Percentiles rank a stretch among this genome's conserved stretches.
Conservation (phyloP, 106 monocot species). For the Dendrobium officinale region DNA sequence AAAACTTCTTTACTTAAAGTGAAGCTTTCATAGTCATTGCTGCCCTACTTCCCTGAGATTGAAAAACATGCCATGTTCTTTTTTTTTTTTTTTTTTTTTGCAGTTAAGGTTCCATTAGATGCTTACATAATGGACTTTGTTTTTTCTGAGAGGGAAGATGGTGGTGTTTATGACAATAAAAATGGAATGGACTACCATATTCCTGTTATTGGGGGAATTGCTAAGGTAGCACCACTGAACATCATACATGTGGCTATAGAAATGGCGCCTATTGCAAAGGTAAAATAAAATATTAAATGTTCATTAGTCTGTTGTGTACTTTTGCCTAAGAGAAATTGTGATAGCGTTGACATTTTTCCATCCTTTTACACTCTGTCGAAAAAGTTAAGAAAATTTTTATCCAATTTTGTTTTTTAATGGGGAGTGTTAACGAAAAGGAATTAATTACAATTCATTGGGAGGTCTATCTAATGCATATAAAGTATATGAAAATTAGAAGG, state of each 20-base stretch:
- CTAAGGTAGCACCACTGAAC: conserved; percentile 76
- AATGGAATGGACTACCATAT: conserved; percentile 96
- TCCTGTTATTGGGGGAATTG: conserved; percentile 63
- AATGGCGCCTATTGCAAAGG: conserved; percentile 99
- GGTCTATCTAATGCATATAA: neutral
- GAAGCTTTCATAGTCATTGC: neutral
- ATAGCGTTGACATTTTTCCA: neutral
- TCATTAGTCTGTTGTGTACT: neutral
- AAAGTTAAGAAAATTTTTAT: neutral
- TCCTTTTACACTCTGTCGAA: neutral
- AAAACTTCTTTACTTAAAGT: neutral
- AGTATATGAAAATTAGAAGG: neutral
- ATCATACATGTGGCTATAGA: conserved; percentile 93
- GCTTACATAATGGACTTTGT: conserved; percentile 97
- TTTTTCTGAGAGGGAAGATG: conserved; percentile 90
- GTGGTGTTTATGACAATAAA: conserved; percentile 91
- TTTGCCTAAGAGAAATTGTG: neutral
- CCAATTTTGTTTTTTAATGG: neutral
- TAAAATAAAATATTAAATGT: conserved; percentile 13
- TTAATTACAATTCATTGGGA: neutral
- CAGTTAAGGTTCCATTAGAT: conserved; percentile 85
- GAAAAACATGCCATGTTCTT: neutral
- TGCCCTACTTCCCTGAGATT: neutral
- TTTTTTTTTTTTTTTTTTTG: conserved; percentile 24
- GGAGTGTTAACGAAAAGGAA: neutral